phyloP scores from a whole-genome alignment of 345 rosid genomes.

The Theobroma cacao region DNA sequence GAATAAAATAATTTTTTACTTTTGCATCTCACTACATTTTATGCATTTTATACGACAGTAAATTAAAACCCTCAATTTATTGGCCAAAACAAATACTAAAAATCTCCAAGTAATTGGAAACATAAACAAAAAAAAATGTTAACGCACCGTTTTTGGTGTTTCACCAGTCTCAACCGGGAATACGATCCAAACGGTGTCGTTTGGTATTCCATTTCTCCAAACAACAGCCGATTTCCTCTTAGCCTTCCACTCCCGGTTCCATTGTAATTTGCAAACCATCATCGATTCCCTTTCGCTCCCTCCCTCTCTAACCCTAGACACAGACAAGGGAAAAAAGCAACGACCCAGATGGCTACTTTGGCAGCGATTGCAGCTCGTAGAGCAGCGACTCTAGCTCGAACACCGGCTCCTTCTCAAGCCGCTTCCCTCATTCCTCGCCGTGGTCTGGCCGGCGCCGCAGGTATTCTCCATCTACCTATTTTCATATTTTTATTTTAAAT shows the following conservation, averaged over 20 bases:
- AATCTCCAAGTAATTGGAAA: no score
- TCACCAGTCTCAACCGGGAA: background rate
- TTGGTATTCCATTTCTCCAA: background rate
- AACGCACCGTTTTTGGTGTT: background rate
- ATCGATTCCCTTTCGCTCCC: background rate
- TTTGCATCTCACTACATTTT: no score
- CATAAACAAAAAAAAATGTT: no score
- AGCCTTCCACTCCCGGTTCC: background rate
- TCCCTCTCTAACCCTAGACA: background rate
- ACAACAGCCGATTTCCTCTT: background rate
- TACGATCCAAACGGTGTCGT: background rate
- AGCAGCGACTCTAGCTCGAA: slow-evolving; percentile 30
- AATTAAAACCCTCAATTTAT: no score
- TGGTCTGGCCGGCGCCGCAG: slow-evolving; percentile 81
- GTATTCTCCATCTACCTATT: slow-evolving; percentile 28
- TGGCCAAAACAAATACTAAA: no score
- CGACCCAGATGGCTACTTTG: slow-evolving; percentile 41
- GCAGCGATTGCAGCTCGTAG: slow-evolving; percentile 54
- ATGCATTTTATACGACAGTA: no score
- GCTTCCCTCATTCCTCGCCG: slow-evolving; percentile 59
- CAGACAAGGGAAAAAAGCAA: background rate
- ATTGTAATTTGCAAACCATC: no score
- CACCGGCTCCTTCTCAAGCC: slow-evolving; percentile 32
- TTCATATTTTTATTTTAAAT: background rate
- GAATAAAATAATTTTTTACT: no score